A percentile compares a stretch with the other conserved stretches of the same genome.
These are phyloP conservation scores for Dendrocalamus sinicus DNA, from an alignment of 176 grass and related monocot genomes.

Conservation along the genomic window DNA sequence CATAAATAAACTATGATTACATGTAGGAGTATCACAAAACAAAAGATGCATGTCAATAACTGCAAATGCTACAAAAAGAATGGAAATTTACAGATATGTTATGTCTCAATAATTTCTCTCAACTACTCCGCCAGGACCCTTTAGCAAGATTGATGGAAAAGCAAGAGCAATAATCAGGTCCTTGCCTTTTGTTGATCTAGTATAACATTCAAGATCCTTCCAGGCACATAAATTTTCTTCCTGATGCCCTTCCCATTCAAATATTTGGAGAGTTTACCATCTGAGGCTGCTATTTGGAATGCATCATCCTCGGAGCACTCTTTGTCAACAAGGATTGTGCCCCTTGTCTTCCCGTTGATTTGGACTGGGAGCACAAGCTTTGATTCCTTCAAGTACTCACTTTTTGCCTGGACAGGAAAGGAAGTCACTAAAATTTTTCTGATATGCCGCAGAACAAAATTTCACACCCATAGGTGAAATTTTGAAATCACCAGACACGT, in stretches of 20 bases:
- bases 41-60: background rate
- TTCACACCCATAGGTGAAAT: background rate
- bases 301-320: slow-evolving; percentile 71
- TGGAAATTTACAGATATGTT: slow-evolving; percentile 42
- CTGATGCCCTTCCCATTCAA: slow-evolving; percentile 67
- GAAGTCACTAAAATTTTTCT: slow-evolving; percentile 22
- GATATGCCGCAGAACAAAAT: background rate
- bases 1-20: background rate
- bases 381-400: slow-evolving; percentile 84
- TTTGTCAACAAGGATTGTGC: slow-evolving; percentile 84
- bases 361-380: slow-evolving; percentile 80
- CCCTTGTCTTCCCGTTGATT: slow-evolving; percentile 94
- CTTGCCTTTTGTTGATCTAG: slow-evolving; percentile 80
- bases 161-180: slow-evolving; percentile 37
- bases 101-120: slow-evolving; percentile 1
- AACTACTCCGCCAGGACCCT: slow-evolving; percentile 5
- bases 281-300: slow-evolving; percentile 66
- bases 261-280: slow-evolving; percentile 93
- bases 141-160: background rate
- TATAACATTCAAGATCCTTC: slow-evolving; percentile 96
- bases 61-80: slow-evolving; percentile 34
- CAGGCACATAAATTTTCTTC: slow-evolving; percentile 90
- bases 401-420: slow-evolving; percentile 65
- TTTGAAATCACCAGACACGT: background rate
- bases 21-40: background rate